These are phyloP conservation scores for Helotiales sp. DNA, from an alignment of 2,329 filamentous ascomycete genomes.

Conservation along the genomic window DNA sequence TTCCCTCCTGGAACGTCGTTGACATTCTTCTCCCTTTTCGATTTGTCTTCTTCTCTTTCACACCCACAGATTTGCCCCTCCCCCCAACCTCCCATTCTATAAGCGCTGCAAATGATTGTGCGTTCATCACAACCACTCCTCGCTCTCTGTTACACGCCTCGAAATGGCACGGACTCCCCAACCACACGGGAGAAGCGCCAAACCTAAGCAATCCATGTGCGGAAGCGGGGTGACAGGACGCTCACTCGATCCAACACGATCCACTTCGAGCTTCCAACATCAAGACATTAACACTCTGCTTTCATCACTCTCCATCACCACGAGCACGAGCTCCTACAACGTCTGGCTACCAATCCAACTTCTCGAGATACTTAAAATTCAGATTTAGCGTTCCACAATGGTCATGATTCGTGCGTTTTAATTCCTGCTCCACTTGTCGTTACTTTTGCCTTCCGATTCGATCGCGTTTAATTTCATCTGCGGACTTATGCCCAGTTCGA, in stretches of 20 bases:
- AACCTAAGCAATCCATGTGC: too few relatives aligned
- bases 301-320: not conserved
- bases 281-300: not conserved
- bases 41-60: too few relatives aligned
- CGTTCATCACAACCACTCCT: not conserved
- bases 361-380: too few relatives aligned
- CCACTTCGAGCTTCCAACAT: not conserved
- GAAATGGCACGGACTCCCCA: not conserved
- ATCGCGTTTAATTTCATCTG: not conserved
- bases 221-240: not conserved
- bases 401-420: not conserved
- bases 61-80: too few relatives aligned
- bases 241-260: not conserved
- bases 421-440: not conserved
- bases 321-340: too few relatives aligned
- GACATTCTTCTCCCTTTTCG: too few relatives aligned
- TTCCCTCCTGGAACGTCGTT: too few relatives aligned
- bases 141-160: not conserved
- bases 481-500: not conserved
- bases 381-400: too few relatives aligned
- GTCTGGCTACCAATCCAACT: too few relatives aligned
- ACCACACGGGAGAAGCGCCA: not conserved
- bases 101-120: not conserved
- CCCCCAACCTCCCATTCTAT: not conserved
- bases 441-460: not conserved